phyloP scores from a whole-genome alignment of 2,329 filamentous ascomycete species.

The Colletotrichum orbiculare region DNA sequence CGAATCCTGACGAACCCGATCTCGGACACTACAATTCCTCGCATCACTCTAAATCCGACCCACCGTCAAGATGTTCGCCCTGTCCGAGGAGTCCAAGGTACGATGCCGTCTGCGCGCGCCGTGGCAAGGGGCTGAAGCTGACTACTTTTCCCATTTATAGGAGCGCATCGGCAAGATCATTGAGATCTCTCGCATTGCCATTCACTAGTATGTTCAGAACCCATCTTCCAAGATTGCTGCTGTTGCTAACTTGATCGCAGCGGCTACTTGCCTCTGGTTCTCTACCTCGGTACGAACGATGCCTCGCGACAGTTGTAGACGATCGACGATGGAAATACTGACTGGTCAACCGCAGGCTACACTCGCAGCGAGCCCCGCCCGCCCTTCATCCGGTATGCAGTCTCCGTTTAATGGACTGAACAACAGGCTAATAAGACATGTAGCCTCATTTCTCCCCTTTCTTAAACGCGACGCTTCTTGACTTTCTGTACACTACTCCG shows the following conservation, averaged over 20 bases:
- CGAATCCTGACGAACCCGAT: conserved; percentile 21
- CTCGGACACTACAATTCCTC: neutral
- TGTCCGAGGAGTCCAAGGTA: conserved; percentile 98
- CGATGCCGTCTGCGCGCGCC: conserved; percentile 38
- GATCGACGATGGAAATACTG: conserved; percentile 38
- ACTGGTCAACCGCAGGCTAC: conserved; percentile 71
- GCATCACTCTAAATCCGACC: neutral
- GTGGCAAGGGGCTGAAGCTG: conserved; percentile 21
- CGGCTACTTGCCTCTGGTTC: conserved; percentile 95
- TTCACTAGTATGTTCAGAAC: conserved; percentile 83
- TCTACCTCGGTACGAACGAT: conserved; percentile 83
- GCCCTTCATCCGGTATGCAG: conserved; percentile 68
- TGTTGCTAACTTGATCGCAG: conserved; percentile 61
- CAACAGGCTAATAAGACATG: conserved; percentile 38
- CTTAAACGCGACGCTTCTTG: conserved; percentile 50
- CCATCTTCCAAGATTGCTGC: neutral
- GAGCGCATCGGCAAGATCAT: conserved; percentile 98
- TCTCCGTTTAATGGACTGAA: too few relatives aligned
- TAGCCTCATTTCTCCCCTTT: conserved; percentile 74
- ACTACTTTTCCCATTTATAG: conserved; percentile 56
- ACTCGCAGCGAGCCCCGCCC: conserved; percentile 93
- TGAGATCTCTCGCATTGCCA: conserved; percentile 90
- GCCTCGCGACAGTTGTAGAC: neutral
- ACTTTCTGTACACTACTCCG: conserved; percentile 36
- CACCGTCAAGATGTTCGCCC: conserved; percentile 65